phyloP scores from a whole-genome alignment of 164 flowering plant species.

The Chimonanthus salicifolius region DNA sequence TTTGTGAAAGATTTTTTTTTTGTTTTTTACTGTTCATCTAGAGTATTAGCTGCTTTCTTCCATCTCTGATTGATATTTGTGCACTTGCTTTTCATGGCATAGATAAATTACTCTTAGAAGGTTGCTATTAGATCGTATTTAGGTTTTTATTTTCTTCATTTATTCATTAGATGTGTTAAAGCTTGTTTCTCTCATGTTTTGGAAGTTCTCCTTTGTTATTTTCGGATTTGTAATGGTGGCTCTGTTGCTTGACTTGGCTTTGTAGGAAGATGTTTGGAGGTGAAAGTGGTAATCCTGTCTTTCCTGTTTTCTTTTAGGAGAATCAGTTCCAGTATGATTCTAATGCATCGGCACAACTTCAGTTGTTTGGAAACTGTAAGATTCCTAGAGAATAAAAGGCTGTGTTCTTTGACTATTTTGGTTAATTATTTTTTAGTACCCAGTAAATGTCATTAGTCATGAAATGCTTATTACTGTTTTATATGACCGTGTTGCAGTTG shows the following conservation, averaged over 20 bases:
- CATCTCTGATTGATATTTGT: too few species aligned
- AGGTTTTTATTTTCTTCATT: too few species aligned
- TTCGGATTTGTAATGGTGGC: background rate
- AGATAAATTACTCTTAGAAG: too few species aligned
- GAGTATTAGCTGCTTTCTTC: too few species aligned
- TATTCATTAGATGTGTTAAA: too few species aligned
- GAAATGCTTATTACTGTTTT: background rate
- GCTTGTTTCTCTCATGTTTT: too few species aligned
- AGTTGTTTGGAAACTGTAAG: slow-evolving; percentile 70
- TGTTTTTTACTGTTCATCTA: too few species aligned
- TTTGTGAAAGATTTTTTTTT: too few species aligned
- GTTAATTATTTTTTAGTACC: background rate
- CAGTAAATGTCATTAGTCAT: background rate
- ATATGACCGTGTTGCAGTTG: background rate
- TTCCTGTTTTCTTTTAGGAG: slow-evolving; percentile 41
- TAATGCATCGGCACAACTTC: slow-evolving; percentile 57
- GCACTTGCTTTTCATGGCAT: too few species aligned
- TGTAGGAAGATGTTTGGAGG: slow-evolving; percentile 57
- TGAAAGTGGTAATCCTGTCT: slow-evolving; percentile 30
- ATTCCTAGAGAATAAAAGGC: background rate
- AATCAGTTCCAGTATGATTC: slow-evolving; percentile 42
- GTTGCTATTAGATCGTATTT: too few species aligned
- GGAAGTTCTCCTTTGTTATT: too few species aligned
- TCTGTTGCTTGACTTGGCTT: background rate
- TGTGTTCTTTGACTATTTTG: background rate